Base-by-base conservation (phyloP, 1,139 yeast genomes). In the Lodderomyces oxycetoniae region DNA sequence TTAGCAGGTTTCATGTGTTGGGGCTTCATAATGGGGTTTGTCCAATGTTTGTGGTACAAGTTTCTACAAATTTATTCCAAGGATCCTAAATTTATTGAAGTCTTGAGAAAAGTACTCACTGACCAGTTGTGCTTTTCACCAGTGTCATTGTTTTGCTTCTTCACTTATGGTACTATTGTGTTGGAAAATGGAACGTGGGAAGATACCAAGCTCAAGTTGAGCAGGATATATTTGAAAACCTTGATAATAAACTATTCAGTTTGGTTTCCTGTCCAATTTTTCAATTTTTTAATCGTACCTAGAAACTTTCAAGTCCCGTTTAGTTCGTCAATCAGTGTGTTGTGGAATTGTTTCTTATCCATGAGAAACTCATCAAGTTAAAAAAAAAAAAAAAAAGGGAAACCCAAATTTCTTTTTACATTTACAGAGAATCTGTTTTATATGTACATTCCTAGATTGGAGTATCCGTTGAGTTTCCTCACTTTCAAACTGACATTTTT, bases 251-350 rank as follows among this genome's bases (percentile, higher is more conserved):
- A 88, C 55, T 85, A 81, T 55, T 68, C 84, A 38, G 79, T 91
- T n/a, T 91, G 98, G 98, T 94, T 95, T 33, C 77, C 89, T 2
- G 94, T 91, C 5, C 97, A 91, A 55, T 85, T 91, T 48, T 66
- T 89, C 46, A 91, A 91, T 57, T 91, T 91, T 50, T 65, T 87
- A 42, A 52, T 86, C 7, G 75, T 91, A 52, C 96, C 97, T 0
- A 66, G 79, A 36, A 72, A 74, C 41, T 73, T 79, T 46, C 97
- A 91, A 56, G 95, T 89, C 3, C 96, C 96, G 0, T 89, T 91
- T 53, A 81, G 94, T 38, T 82, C 95, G 1, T 78, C 93, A 9
- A 67, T 91, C n/a, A 87, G 94, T 20, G 93, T 88, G 19, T 63
- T 87, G 28, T 88, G 96, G 96, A 85, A 88, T 57, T 88, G 96